Evolutionary conservation across 805 yeast genomes (phyloP), one percentile per base, ranked within the genome.

Genomic region (Candida wancherniae): DNA sequence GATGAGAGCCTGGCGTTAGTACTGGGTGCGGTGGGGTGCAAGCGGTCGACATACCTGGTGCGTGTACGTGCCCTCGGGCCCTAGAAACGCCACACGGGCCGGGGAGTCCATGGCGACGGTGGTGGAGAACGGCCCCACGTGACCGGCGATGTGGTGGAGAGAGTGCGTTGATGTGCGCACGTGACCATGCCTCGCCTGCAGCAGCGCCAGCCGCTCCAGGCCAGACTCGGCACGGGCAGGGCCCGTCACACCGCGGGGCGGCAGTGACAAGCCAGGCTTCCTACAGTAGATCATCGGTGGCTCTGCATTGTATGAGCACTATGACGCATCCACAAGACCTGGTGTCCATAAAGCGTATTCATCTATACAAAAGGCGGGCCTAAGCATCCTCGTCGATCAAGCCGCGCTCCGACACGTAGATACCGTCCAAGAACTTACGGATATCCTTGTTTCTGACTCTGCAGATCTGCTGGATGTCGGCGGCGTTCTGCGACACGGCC

Each of bases 351-450:
- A 42, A 42, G 45, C 52, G 52, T 40, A 48, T 53, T 53, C 47
- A 21, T 33, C 28, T 33, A 29, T 33, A 33, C 37, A 22, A 24
- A n/a, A 28, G 10, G 19, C 24, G 18, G 21, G 26, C 34, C 34
- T 43, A 37, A 28, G 45, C 42, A 10, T 80, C 88, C 65, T 80
- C 84, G 48, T 71, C 83, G 63, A 90, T 75, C 67, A 74, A 73
- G 61, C 95, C 95, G 73, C 83, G 84, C 75, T 84, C 94, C 53
- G 97, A 88, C 59, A 90, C 98, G 71, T 90, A 90, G 75, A 90
- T 88, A 87, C 99, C 99, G 72, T 94, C 98, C 79, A 92, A 84
- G 81, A 90, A 90, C 80, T 90, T 90, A 76, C 98, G 85, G 88
- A 92, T 90, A 92, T 90, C 98, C 90, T 92, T 92, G 92, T 90